Conservation (phyloP, 768 basidiomycete species). For the Mycena vitilis region DNA sequence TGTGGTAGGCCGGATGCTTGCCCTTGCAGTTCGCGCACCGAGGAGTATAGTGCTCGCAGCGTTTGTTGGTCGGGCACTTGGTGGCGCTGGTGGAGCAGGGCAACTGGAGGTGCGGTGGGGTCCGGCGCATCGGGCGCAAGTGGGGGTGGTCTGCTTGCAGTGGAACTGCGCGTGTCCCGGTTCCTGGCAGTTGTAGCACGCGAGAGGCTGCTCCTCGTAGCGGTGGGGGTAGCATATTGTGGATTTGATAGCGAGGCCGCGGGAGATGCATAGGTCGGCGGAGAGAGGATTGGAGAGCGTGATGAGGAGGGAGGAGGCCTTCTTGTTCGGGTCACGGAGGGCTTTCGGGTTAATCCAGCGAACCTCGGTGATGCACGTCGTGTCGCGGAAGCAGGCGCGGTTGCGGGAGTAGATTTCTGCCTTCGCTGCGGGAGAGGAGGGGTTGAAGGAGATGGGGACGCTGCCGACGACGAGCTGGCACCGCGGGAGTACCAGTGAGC, state of each 20-base stretch:
- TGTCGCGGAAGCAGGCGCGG: too few relatives aligned
- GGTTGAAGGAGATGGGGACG: too few relatives aligned
- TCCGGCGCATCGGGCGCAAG: neutral
- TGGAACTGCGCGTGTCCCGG: neutral
- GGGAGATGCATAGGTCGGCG: neutral
- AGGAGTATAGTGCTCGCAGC: slow-evolving; percentile 1
- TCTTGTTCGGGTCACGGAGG: slow-evolving; percentile 16
- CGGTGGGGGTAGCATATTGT: slow-evolving; percentile 7
- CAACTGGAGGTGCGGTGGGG: neutral
- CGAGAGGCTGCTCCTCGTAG: neutral
- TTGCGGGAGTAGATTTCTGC: too few relatives aligned
- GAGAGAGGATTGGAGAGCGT: slow-evolving; percentile 5
- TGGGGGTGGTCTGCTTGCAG: neutral
- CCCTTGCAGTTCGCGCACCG: slow-evolving; percentile 2
- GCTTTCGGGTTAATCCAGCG: too few relatives aligned
- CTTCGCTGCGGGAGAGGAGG: too few relatives aligned
- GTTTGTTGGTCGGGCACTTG: neutral
- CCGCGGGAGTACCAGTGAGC: neutral
- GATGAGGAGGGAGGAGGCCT: slow-evolving; percentile 14
- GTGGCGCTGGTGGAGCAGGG: slow-evolving; percentile 2
- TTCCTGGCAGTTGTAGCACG: neutral
- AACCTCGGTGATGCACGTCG: too few relatives aligned
- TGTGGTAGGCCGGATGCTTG: neutral
- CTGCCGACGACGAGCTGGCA: neutral
- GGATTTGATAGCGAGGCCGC: neutral